Evolutionary conservation across 1,139 yeast species (phyloP).

Genomic region (Candida tunisiensis): DNA sequence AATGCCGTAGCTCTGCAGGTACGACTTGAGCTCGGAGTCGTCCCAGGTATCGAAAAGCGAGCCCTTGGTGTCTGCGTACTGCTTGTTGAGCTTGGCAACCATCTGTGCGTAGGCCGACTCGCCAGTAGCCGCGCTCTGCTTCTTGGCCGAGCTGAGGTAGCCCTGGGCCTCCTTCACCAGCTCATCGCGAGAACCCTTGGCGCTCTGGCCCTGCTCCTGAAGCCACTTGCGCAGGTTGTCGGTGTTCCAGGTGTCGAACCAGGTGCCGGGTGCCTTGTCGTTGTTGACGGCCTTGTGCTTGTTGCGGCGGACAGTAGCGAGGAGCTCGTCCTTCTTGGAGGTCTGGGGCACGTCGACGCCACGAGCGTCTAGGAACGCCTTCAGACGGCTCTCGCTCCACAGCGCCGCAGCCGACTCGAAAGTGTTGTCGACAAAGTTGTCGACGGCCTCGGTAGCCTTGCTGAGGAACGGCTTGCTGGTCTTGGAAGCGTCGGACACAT

Average conservation of each 20-base stretch:
- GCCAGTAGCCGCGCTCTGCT: conserved; percentile 9
- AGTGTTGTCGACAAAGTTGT: conserved; percentile 1
- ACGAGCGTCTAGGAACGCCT: conserved; percentile 34
- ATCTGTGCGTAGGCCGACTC: conserved; percentile 10
- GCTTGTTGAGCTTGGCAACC: conserved; percentile 16
- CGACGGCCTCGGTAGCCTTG: conserved; percentile 8
- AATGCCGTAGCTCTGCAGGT: conserved; percentile 35
- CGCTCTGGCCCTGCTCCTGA: conserved; percentile 19
- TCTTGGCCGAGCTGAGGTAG: conserved; percentile 6
- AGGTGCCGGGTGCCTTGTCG: conserved; percentile 14
- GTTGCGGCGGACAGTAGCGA: conserved; percentile 29
- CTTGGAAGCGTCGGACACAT: conserved; percentile 7
- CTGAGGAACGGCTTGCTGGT: conserved; percentile 9
- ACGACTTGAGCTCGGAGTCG: conserved; percentile 34
- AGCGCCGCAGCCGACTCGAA: conserved; percentile 6
- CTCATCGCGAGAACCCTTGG: conserved; percentile 23
- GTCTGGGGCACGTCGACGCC: conserved; percentile 30
- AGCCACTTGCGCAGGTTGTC: conserved; percentile 27
- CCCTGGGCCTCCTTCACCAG: conserved; percentile 11
- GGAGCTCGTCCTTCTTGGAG: conserved; percentile 29
- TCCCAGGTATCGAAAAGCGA: conserved; percentile 39
- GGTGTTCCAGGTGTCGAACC: conserved; percentile 30
- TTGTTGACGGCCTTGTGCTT: conserved; percentile 26
- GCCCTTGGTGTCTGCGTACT: too few species aligned
- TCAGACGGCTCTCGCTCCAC: conserved; percentile 25